These are phyloP conservation scores for Bacidia rubella DNA, from an alignment of 495 filamentous ascomycete species.

Conservation along the genomic window DNA sequence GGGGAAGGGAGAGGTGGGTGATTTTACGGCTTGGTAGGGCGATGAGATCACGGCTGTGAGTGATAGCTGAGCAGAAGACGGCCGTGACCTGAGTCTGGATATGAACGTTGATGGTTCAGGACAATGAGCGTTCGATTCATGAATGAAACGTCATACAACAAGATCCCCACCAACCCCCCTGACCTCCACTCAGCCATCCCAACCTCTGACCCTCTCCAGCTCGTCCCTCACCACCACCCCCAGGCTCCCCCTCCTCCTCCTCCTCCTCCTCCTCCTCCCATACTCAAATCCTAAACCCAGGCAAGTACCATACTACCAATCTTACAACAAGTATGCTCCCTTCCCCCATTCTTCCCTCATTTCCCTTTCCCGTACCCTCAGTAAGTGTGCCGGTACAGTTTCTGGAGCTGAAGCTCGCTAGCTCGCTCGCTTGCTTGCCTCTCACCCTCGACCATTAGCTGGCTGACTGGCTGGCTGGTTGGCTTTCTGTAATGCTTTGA, in stretches of 20 bases:
- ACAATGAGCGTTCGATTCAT: too few relatives aligned
- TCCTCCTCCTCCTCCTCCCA: neutral
- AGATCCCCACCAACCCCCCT: neutral
- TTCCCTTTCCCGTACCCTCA: neutral
- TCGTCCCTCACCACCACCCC: neutral
- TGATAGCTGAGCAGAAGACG: neutral
- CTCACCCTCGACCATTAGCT: too few relatives aligned
- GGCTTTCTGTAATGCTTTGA: neutral
- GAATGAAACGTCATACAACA: neutral
- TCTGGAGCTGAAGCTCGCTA: too few relatives aligned
- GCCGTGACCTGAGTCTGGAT: neutral
- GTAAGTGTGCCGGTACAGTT: too few relatives aligned
- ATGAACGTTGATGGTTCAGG: neutral
- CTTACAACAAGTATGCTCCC: too few relatives aligned
- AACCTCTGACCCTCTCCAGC: neutral
- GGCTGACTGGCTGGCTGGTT: neutral
- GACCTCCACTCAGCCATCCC: neutral
- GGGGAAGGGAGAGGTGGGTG: conserved; percentile 63
- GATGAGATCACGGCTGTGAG: too few relatives aligned
- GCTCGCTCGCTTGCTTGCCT: too few relatives aligned
- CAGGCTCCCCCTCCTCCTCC: neutral
- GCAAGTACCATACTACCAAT: too few relatives aligned
- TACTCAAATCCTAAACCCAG: neutral
- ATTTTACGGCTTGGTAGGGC: conserved; percentile 89
- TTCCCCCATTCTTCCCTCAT: neutral